Evolutionary conservation across 1,139 yeast species (phyloP).

Genomic region (Petasospora fabianii): DNA sequence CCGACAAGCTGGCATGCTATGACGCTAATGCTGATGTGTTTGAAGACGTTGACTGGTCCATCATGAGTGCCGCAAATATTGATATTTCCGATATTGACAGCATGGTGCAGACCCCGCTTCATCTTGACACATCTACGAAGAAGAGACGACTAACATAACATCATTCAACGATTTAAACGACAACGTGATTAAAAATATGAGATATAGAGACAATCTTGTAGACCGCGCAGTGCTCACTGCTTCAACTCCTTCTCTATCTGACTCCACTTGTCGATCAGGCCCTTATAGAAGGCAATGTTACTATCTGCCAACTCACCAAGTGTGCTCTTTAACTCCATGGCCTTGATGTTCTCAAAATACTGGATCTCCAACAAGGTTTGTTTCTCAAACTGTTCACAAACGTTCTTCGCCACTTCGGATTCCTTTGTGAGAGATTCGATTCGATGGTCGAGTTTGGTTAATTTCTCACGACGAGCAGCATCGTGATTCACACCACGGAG

Average conservation of each 20-base stretch:
- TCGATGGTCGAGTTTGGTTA: constrained; percentile 49
- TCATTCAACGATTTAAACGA: too few relatives aligned
- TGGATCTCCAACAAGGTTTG: constrained; percentile 70
- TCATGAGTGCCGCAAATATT: constrained; percentile 25
- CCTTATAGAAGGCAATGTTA: constrained; percentile 71
- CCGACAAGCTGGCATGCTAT: constrained; percentile 31
- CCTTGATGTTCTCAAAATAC: constrained; percentile 77
- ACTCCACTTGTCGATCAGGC: constrained; percentile 71
- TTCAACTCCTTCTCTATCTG: constrained; percentile 47
- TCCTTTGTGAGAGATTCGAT: constrained; percentile 55
- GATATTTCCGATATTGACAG: constrained; percentile 25
- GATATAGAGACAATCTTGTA: too few relatives aligned
- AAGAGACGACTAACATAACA: constrained; percentile 7
- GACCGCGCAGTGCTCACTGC: constrained; percentile 8
- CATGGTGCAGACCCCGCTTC: constrained; percentile 18
- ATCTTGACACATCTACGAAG: constrained; percentile 8
- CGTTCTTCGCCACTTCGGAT: constrained; percentile 61
- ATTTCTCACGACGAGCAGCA: constrained; percentile 48
- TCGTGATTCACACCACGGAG: constrained; percentile 59
- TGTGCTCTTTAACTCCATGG: constrained; percentile 69
- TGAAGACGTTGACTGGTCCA: constrained; percentile 26
- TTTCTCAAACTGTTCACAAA: constrained; percentile 67
- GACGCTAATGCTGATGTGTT: constrained; percentile 28
- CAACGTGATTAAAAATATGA: too few relatives aligned
- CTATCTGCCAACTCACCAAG: constrained; percentile 69